Evolutionary conservation across 78 protist genomes (phyloP), one percentile per base, ranked within the genome.

Genomic region (Pelomyxa schiedti): DNA sequence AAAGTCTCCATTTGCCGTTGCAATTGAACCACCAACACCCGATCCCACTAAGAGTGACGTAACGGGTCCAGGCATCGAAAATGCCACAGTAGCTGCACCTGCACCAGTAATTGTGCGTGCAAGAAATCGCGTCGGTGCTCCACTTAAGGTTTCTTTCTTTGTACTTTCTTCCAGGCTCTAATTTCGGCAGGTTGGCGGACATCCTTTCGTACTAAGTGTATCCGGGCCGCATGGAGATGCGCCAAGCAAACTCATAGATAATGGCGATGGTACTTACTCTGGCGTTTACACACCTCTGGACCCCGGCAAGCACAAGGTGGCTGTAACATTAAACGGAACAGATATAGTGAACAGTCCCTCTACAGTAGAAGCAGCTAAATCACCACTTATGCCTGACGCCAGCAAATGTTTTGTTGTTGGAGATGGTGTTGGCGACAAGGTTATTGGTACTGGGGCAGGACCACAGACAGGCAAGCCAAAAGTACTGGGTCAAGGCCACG

Each of bases 211-310:
- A 8, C 86, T 58, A 36, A 76, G 28, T 16, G 80, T 86, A 35
- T 58, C 24, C 36, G 77, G 82, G 7, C 82, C 90, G 43, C 63
- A 74, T 2, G 90, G 90, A 52, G 79, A 42, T 36, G 86, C 80
- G 16, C 82, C 81, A 26, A 78, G 80, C 7, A 0, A 29, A 1
- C 36, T 86, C 63, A 32, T 37, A 32, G 89, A 85, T 41, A 85
- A 85, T 37, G 85, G 85, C 42, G 89, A 85, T 63, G 89, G 89
- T 52, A 85, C 89, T 28, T 78, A 85, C 70, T 77, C 68, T 41
- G 89, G 75, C n/a, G 80, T 73, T 38, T 85, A 80, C 37, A 71
- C 69, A 24, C 81, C 89, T 39, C 66, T 41, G 42, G 89, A 38
- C 64, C 47, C 68, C 43, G 85, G 86, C n/a, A 80, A 72, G 1